Evolutionary conservation across 768 basidiomycete genomes (phyloP).

Genomic region (Termitomyces sp.): DNA sequence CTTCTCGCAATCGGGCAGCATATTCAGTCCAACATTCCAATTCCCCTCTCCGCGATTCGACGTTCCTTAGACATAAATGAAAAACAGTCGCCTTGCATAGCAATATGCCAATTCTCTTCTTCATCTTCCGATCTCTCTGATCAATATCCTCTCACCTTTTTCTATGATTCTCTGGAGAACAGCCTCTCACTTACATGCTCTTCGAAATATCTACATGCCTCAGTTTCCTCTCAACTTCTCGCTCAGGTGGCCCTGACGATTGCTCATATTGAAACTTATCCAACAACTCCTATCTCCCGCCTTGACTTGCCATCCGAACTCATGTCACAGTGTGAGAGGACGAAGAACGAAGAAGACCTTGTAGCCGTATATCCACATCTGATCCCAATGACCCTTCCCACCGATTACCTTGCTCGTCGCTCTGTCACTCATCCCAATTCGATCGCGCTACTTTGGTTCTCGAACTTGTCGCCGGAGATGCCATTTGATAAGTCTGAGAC

Average conservation of each 20-base stretch:
- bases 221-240: constrained; percentile 20
- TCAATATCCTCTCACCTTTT: constrained; percentile 13
- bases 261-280: constrained; percentile 11
- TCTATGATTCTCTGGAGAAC: neutral
- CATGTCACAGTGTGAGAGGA: constrained; percentile 20
- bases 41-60: constrained; percentile 12
- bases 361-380: constrained; percentile 18
- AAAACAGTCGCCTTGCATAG: constrained; percentile 22
- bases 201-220: constrained; percentile 9
- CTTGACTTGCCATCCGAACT: constrained; percentile 16
- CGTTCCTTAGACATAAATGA: constrained; percentile 17
- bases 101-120: constrained; percentile 16
- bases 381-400: constrained; percentile 17
- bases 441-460: constrained; percentile 24
- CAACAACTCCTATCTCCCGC: constrained; percentile 7
- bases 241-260: constrained; percentile 18
- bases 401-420: constrained; percentile 22
- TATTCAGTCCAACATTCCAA: constrained; percentile 1
- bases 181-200: constrained; percentile 12
- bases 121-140: neutral
- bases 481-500: constrained; percentile 15
- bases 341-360: constrained; percentile 16
- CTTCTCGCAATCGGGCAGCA: constrained; percentile 3
- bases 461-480: constrained; percentile 19
- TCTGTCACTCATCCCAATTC: constrained; percentile 18